A percentile compares a stretch with the other conserved stretches of the same genome.
phyloP scores from a whole-genome alignment of 805 yeast species.

The Candida nanaspora region DNA sequence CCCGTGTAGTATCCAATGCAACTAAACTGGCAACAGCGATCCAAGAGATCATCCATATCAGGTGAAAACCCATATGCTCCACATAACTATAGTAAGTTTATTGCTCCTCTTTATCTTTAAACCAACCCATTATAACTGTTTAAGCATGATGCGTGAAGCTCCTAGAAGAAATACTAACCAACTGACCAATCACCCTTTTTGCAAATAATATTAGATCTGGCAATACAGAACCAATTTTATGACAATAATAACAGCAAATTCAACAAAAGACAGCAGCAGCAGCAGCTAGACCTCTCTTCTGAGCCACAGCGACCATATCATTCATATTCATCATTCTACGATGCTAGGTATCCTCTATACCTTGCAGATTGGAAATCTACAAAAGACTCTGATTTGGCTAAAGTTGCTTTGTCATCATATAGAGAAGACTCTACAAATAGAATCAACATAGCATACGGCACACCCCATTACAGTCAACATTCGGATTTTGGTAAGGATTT shows the following conservation, averaged over 20 bases:
- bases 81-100: conserved; percentile 9
- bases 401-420: conserved; percentile 66
- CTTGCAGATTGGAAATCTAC: conserved; percentile 44
- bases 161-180: too few relatives aligned
- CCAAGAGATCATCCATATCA: conserved; percentile 22
- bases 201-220: not conserved
- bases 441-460: conserved; percentile 43
- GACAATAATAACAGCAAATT: not conserved
- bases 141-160: too few relatives aligned
- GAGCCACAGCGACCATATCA: not conserved
- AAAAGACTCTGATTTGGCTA: conserved; percentile 30
- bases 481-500: conserved; percentile 13
- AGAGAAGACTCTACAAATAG: conserved; percentile 72
- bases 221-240: conserved; percentile 3
- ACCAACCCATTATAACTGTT: too few relatives aligned
- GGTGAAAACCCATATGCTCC: conserved; percentile 20
- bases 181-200: too few relatives aligned
- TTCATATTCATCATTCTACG: conserved; percentile 30
- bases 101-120: not conserved
- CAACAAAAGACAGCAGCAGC: conserved; percentile 4
- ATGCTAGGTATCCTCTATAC: conserved; percentile 42
- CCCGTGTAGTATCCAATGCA: too few relatives aligned
- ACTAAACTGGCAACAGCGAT: not conserved
- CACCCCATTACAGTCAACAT: conserved; percentile 21
- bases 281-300: not conserved